Conservation (phyloP, 2,329 filamentous ascomycete genomes). For the Hypoxylon sp. region DNA sequence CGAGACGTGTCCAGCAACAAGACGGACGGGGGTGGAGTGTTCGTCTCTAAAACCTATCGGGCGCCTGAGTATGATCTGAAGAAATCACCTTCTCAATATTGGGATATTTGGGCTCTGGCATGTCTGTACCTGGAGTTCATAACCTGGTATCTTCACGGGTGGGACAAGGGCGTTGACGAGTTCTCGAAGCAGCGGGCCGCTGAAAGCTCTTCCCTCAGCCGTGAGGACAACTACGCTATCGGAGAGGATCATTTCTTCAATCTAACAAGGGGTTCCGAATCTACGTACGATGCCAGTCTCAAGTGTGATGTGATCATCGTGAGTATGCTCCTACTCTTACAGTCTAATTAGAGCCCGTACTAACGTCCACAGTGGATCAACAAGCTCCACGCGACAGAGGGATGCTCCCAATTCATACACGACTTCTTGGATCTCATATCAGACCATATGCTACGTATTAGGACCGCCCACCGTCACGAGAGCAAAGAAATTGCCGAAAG, state of each 20-base stretch:
- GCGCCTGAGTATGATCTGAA: constrained; percentile 14
- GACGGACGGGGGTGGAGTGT: background rate
- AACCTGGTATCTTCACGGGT: constrained; percentile 39
- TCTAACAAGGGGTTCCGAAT: background rate
- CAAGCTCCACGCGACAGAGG: constrained; percentile 20
- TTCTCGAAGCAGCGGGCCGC: constrained; percentile 13
- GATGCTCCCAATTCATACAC: constrained; percentile 23
- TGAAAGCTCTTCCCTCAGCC: background rate
- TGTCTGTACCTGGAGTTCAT: constrained; percentile 39
- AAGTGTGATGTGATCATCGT: constrained; percentile 10
- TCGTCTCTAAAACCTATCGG: constrained; percentile 11
- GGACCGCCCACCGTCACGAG: background rate
- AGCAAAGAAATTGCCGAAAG: constrained; percentile 1
- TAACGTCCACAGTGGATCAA: constrained; percentile 20
- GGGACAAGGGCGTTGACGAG: constrained; percentile 22
- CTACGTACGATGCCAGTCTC: constrained; percentile 6
- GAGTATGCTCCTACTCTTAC: background rate
- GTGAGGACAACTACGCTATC: background rate
- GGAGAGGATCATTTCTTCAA: constrained; percentile 21
- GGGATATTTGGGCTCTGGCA: constrained; percentile 40
- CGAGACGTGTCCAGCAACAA: constrained; percentile 2
- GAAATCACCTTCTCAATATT: constrained; percentile 9
- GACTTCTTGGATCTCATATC: constrained; percentile 33
- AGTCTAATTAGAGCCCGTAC: background rate
- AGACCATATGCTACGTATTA: constrained; percentile 20